Conservation (phyloP, 495 filamentous ascomycete genomes). For the Cercophora scortea region DNA sequence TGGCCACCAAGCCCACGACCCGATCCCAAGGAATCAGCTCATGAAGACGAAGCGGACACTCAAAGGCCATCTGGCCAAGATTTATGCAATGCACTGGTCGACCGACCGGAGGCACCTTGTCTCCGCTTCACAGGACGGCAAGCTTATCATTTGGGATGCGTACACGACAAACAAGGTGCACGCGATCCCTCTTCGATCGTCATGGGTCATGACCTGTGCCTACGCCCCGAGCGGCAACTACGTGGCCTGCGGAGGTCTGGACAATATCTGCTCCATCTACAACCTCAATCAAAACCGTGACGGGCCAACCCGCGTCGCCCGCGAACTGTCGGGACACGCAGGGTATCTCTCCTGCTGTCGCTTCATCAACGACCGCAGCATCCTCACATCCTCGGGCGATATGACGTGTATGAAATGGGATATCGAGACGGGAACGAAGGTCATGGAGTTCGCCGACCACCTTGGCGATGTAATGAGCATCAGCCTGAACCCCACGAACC, state of each 20-base stretch:
- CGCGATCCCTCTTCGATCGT: conserved; percentile 95
- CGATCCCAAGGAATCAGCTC: conserved; percentile 75
- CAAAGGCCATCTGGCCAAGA: conserved; percentile 97
- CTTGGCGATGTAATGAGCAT: conserved; percentile 99
- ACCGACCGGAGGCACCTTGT: conserved; percentile 97
- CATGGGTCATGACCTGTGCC: conserved; percentile 99
- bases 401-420: conserved; percentile 99
- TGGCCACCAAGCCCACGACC: conserved; percentile 78
- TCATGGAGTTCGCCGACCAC: conserved; percentile 97
- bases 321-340: conserved; percentile 93
- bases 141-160: conserved; percentile 99
- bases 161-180: conserved; percentile 99
- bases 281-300: conserved; percentile 91
- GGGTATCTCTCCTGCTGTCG: conserved; percentile 98
- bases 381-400: conserved; percentile 95
- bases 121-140: conserved; percentile 96
- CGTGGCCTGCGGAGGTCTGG: conserved; percentile 94
- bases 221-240: conserved; percentile 98
- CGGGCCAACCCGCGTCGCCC: conserved; percentile 90
- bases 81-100: conserved; percentile 99
- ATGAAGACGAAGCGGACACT: conserved; percentile 95
- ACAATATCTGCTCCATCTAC: conserved; percentile 99
- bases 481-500: conserved; percentile 98
- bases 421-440: conserved; percentile 93
- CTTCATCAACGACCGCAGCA: conserved; percentile 97